These are phyloP conservation scores for Pichia eremophila DNA, from an alignment of 805 yeast genomes.

Conservation along the genomic window DNA sequence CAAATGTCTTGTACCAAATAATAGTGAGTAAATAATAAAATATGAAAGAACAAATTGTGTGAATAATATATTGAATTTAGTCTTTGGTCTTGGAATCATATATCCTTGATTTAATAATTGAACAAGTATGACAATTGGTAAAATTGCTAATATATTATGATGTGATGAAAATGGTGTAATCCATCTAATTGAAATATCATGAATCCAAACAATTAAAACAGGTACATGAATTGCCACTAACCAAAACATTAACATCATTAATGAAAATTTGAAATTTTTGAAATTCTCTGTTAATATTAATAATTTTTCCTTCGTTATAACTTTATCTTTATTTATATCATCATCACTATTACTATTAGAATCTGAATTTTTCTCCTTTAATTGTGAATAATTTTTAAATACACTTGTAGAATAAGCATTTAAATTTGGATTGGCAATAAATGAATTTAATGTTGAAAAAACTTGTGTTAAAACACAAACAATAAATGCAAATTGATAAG, in stretches of 20 bases:
- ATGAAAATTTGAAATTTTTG: slow-evolving; percentile 51
- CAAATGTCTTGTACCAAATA: slow-evolving; percentile 75
- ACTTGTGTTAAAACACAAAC: slow-evolving; percentile 52
- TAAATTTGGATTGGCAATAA: slow-evolving; percentile 1
- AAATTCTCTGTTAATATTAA: slow-evolving; percentile 20
- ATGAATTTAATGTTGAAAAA: slow-evolving; percentile 2
- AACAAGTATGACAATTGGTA: slow-evolving; percentile 58
- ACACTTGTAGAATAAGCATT: slow-evolving; percentile 3
- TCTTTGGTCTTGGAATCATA: slow-evolving; percentile 32
- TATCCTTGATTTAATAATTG: slow-evolving; percentile 42
- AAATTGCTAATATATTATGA: slow-evolving; percentile 69
- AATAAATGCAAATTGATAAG: slow-evolving; percentile 71
- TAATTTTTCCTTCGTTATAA: background rate
- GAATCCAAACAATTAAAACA: slow-evolving; percentile 69
- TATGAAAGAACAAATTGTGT: slow-evolving; percentile 37
- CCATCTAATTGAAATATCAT: slow-evolving; percentile 71
- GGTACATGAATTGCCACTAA: slow-evolving; percentile 73
- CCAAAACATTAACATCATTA: slow-evolving; percentile 65
- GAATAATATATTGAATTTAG: slow-evolving; percentile 20
- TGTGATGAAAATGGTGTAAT: slow-evolving; percentile 78
- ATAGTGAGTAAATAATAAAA: slow-evolving; percentile 48
- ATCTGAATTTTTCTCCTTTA: background rate
- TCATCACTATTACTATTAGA: background rate
- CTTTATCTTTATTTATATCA: background rate
- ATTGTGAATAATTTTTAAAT: too few relatives aligned